phyloP scores from a whole-genome alignment of 1,284 basidiomycete species.

The Mycena sp. region DNA sequence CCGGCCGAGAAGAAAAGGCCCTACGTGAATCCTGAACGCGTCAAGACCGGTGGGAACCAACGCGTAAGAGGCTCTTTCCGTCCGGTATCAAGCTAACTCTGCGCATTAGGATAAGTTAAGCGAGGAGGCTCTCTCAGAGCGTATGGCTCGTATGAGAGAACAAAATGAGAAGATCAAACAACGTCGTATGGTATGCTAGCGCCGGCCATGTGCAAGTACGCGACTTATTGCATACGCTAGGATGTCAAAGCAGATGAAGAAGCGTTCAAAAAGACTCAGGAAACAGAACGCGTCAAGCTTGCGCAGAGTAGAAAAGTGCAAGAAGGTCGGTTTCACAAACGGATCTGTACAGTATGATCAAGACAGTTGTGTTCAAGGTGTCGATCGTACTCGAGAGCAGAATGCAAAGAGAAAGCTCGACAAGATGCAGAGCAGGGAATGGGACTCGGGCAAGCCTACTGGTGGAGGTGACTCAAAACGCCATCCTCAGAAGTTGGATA shows the following conservation, averaged over 20 bases:
- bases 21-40: conserved; percentile 80
- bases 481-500: neutral
- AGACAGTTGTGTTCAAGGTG: conserved; percentile 47
- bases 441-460: conserved; percentile 79
- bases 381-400: conserved; percentile 76
- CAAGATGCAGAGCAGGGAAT: conserved; percentile 79
- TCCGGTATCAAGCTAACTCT: conserved; percentile 11
- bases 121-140: conserved; percentile 74
- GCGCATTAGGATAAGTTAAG: conserved; percentile 72
- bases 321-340: conserved; percentile 57
- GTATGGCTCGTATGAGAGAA: conserved; percentile 78
- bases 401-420: conserved; percentile 82
- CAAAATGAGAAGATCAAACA: conserved; percentile 87
- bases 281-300: conserved; percentile 62
- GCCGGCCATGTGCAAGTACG: neutral
- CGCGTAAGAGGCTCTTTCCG: conserved; percentile 56
- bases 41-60: conserved; percentile 80
- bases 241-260: conserved; percentile 83
- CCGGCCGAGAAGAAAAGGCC: conserved; percentile 59
- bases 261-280: conserved; percentile 75
- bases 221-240: conserved; percentile 45
- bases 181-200: conserved; percentile 63
- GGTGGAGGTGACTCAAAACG: conserved; percentile 49
- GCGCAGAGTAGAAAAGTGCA: conserved; percentile 71
- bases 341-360: conserved; percentile 32